These are phyloP conservation scores for Coccomyxa sp. DNA, from an alignment of 139 green algal genomes.

Conservation along the genomic window DNA sequence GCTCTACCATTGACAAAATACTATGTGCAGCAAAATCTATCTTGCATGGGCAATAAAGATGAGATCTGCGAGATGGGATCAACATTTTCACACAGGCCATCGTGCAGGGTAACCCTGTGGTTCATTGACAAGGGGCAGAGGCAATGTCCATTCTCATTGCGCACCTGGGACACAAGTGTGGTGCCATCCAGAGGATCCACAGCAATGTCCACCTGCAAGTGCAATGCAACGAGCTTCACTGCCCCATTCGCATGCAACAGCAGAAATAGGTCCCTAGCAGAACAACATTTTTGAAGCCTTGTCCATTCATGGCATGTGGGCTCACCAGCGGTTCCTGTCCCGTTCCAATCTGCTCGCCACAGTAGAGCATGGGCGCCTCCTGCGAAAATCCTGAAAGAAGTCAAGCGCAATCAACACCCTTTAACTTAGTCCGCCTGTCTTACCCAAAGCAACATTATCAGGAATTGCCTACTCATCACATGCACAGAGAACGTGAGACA, in stretches of 20 bases:
- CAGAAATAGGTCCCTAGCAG: too few species aligned
- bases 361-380: constrained; percentile 76
- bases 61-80: too few species aligned
- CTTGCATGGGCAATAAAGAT: too few species aligned
- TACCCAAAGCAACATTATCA: neutral
- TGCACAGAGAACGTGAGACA: neutral
- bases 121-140: too few species aligned
- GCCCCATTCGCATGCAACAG: too few species aligned
- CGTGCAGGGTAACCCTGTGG: too few species aligned
- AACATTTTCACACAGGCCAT: too few species aligned
- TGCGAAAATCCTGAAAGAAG: neutral
- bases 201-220: constrained; percentile 71
- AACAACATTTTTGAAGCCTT: too few species aligned
- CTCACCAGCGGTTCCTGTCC: constrained; percentile 29
- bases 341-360: constrained; percentile 42
- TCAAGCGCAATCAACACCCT: neutral
- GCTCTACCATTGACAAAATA: too few species aligned
- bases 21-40: too few species aligned
- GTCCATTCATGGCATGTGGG: too few species aligned
- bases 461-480: neutral
- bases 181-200: constrained; percentile 82
- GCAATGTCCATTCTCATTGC: neutral
- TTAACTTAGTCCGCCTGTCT: neutral
- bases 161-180: constrained; percentile 51
- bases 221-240: too few species aligned